Conservation (phyloP, 176 grass and related monocot species). For the Rhynchospora breviuscula region DNA sequence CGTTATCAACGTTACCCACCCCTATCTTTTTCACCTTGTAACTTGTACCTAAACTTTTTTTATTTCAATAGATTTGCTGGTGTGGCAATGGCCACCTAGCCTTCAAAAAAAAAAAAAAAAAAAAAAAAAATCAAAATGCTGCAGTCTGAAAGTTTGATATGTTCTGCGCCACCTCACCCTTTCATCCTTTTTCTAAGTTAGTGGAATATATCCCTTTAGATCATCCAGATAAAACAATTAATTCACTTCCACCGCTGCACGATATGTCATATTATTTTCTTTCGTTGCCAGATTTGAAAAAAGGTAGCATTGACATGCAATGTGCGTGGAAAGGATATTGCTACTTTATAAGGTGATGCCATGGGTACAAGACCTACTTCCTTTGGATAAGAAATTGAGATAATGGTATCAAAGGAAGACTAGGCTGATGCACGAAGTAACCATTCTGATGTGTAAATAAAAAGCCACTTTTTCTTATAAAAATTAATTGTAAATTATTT, state of each 20-base stretch:
- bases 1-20: too few relatives aligned
- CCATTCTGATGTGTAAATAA: slow-evolving; percentile 10
- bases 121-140: too few relatives aligned
- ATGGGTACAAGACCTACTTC: neutral
- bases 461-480: neutral
- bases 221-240: too few relatives aligned
- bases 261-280: neutral
- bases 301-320: neutral
- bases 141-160: too few relatives aligned
- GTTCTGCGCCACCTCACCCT: too few relatives aligned
- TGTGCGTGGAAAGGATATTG: neutral
- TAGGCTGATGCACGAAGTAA: slow-evolving; percentile 1
- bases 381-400: neutral
- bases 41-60: too few relatives aligned
- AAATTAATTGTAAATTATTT: neutral
- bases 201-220: too few relatives aligned
- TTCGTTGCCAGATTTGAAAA: neutral
- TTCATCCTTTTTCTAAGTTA: too few relatives aligned
- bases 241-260: neutral
- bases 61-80: too few relatives aligned
- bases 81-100: too few relatives aligned
- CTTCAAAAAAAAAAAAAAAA: too few relatives aligned
- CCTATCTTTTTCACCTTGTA: too few relatives aligned
- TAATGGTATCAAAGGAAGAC: neutral
- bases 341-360: neutral